A percentile compares a stretch with the other conserved stretches of the same genome.
These are phyloP conservation scores for Epichloe brachyelytri DNA, from an alignment of 2,329 filamentous ascomycete genomes.

Conservation along the genomic window DNA sequence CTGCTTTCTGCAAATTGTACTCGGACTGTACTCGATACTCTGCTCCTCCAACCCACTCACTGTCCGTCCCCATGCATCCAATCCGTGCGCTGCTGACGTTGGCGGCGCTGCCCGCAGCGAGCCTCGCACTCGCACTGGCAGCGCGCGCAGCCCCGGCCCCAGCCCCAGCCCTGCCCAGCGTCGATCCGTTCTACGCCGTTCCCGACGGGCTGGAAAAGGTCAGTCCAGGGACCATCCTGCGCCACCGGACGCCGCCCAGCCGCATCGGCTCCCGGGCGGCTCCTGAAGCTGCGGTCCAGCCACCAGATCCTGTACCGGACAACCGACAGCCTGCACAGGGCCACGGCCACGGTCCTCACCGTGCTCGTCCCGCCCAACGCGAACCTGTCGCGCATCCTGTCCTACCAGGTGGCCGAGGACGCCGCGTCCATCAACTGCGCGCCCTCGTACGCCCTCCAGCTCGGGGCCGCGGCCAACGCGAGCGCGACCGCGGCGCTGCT, in stretches of 20 bases:
- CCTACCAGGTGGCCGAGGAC: slow-evolving; percentile 29
- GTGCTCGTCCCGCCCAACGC: slow-evolving; percentile 24
- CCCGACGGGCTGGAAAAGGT: background rate
- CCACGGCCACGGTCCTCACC: slow-evolving; percentile 25
- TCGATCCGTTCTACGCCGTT: background rate
- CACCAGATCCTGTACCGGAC: slow-evolving; percentile 28
- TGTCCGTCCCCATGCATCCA: background rate
- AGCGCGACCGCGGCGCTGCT: slow-evolving; percentile 17
- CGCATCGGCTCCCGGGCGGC: background rate
- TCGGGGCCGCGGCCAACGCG: slow-evolving; percentile 1
- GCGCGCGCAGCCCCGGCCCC: background rate
- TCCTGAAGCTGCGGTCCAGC: slow-evolving; percentile 8
- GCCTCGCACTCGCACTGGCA: no score
- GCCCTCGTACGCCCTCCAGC: slow-evolving; percentile 15
- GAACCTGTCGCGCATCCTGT: slow-evolving; percentile 19
- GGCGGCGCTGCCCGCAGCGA: background rate
- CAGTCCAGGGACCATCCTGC: background rate
- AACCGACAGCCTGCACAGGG: slow-evolving; percentile 20
- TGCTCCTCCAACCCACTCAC: no score
- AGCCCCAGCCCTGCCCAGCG: background rate
- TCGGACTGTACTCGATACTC: no score
- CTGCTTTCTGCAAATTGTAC: no score
- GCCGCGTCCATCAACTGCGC: slow-evolving; percentile 24
- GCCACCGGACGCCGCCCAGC: background rate
- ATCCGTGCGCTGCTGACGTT: background rate